Conservation (phyloP, 768 basidiomycete genomes). For the Lactifluus rugatus region DNA sequence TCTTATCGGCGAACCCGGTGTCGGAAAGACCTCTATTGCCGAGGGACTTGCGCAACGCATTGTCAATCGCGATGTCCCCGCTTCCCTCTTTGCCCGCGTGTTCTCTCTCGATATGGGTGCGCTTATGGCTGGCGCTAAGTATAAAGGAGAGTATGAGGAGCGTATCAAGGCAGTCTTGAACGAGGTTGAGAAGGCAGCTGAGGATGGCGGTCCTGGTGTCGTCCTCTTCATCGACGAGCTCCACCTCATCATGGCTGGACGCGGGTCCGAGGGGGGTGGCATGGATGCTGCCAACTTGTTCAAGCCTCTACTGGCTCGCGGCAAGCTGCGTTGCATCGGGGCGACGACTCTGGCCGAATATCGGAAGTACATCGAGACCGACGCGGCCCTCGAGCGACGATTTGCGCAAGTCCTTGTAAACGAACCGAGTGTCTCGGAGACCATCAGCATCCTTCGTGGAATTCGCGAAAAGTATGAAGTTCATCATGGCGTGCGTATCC, state of each 20-base stretch:
- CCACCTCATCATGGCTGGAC: conserved; percentile 89
- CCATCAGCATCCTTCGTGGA: conserved; percentile 89
- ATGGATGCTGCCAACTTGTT: conserved; percentile 93
- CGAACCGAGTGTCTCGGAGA: conserved; percentile 81
- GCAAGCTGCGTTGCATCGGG: conserved; percentile 69
- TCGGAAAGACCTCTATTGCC: conserved; percentile 91
- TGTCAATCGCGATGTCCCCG: conserved; percentile 85
- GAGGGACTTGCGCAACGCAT: conserved; percentile 96
- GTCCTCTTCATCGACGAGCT: conserved; percentile 95
- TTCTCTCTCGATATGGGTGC: conserved; percentile 93
- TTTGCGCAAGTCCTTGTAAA: conserved; percentile 92
- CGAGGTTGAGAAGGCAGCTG: conserved; percentile 84
- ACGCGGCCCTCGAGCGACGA: conserved; percentile 81
- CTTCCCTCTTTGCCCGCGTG: conserved; percentile 58
- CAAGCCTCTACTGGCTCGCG: conserved; percentile 86
- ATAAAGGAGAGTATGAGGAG: conserved; percentile 96
- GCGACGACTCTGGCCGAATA: conserved; percentile 92
- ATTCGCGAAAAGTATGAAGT: conserved; percentile 87
- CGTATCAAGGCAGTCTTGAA: conserved; percentile 86
- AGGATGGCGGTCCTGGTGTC: conserved; percentile 58
- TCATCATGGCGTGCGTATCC: conserved; percentile 82
- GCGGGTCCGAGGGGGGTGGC: conserved; percentile 72
- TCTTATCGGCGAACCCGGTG: conserved; percentile 89
- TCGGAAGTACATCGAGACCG: conserved; percentile 86
- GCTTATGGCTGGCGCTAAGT: conserved; percentile 86